A percentile compares a stretch with the other conserved stretches of the same genome.
Evolutionary conservation across 176 grass and related monocot species (phyloP).

Genomic region (Oryza nivara): DNA sequence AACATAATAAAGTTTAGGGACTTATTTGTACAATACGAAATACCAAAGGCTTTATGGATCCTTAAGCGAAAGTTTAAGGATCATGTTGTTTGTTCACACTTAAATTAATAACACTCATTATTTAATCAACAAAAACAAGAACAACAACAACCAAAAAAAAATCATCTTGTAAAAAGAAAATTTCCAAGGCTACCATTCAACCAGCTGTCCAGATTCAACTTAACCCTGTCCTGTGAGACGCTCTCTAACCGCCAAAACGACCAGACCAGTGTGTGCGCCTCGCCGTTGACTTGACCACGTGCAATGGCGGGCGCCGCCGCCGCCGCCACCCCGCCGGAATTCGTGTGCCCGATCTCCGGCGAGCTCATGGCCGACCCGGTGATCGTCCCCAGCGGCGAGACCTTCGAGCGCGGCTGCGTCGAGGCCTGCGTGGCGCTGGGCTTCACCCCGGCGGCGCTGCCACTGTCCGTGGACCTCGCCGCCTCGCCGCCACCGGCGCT

Average conservation of each 20-base stretch:
- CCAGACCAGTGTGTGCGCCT: background rate
- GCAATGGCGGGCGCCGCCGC: background rate
- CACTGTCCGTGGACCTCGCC: conserved; percentile 22
- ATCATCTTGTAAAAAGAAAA: background rate
- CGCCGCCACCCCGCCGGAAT: conserved; percentile 11
- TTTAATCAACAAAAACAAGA: background rate
- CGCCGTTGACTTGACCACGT: background rate
- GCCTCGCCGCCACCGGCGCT: conserved; percentile 34
- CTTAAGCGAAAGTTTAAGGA: too few relatives aligned
- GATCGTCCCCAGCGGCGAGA: conserved; percentile 48
- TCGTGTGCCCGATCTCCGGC: conserved; percentile 51
- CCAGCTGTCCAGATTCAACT: background rate
- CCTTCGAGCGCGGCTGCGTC: conserved; percentile 61
- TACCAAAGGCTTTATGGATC: too few relatives aligned
- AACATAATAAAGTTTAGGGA: too few relatives aligned
- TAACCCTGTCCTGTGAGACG: background rate
- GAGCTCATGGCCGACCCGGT: conserved; percentile 63
- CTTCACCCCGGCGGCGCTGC: conserved; percentile 13
- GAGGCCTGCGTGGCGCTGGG: conserved; percentile 46
- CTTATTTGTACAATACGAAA: too few relatives aligned
- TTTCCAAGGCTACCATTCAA: background rate
- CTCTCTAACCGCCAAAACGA: background rate
- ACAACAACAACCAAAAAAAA: background rate
- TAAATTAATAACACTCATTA: background rate
- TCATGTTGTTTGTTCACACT: too few relatives aligned